phyloP scores from a whole-genome alignment of 2,329 filamentous ascomycete genomes.

The Pestalotiopsis sp. region DNA sequence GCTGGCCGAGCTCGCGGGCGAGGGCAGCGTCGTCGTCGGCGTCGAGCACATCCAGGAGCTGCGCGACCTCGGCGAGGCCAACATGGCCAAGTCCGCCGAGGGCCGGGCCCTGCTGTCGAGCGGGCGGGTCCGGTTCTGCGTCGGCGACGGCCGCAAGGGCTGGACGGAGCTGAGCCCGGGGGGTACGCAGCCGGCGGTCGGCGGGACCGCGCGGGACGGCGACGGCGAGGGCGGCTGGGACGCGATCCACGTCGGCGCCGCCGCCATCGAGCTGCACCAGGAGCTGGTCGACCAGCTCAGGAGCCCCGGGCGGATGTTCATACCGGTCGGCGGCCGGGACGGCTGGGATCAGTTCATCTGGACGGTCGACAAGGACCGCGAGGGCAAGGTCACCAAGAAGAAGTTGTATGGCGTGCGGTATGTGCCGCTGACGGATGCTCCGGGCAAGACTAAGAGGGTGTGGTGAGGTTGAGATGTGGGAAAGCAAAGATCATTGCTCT shows the following conservation, averaged over 20 bases:
- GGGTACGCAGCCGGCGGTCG: slow-evolving; percentile 26
- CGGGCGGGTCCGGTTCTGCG: slow-evolving; percentile 71
- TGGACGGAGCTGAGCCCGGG: slow-evolving; percentile 47
- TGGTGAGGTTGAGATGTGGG: background rate
- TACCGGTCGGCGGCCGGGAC: slow-evolving; percentile 66
- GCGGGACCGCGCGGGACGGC: slow-evolving; percentile 39
- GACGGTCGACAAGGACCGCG: slow-evolving; percentile 70
- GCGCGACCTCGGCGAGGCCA: slow-evolving; percentile 62
- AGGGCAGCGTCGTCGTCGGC: slow-evolving; percentile 61
- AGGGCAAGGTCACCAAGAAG: slow-evolving; percentile 63
- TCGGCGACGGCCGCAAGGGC: slow-evolving; percentile 74
- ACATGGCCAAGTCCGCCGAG: slow-evolving; percentile 65
- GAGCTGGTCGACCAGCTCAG: slow-evolving; percentile 77
- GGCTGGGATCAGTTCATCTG: slow-evolving; percentile 67
- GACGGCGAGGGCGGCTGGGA: slow-evolving; percentile 70
- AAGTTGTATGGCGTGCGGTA: slow-evolving; percentile 74
- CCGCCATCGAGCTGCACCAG: slow-evolving; percentile 73
- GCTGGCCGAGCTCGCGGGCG: slow-evolving; percentile 74
- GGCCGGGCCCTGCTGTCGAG: slow-evolving; percentile 63
- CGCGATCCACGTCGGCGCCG: slow-evolving; percentile 93
- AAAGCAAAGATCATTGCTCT: background rate
- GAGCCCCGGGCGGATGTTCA: slow-evolving; percentile 78
- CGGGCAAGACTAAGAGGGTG: slow-evolving; percentile 29
- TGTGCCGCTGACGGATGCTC: slow-evolving; percentile 76
- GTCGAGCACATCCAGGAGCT: slow-evolving; percentile 74